Conservation (phyloP, 2,329 filamentous ascomycete genomes). For the Xylariaceae sp. region DNA sequence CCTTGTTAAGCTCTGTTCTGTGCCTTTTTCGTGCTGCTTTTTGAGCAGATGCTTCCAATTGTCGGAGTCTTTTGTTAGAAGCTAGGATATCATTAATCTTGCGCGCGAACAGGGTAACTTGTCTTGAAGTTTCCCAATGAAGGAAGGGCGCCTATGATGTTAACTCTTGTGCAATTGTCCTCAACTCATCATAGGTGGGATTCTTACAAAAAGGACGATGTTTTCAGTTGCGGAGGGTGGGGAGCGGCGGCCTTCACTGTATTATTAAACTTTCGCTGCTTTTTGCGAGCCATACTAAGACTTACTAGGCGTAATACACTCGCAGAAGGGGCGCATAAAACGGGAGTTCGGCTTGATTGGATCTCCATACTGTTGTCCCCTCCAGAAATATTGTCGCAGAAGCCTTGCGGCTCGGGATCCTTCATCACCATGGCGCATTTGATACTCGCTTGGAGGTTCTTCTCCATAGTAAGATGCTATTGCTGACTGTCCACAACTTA, state of each 20-base stretch:
- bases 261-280: not conserved
- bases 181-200: too few relatives aligned
- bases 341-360: constrained; percentile 8
- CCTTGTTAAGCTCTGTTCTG: too few relatives aligned
- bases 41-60: not conserved
- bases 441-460: not conserved
- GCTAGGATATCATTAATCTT: constrained; percentile 4
- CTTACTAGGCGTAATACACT: constrained; percentile 22
- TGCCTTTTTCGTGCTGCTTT: too few relatives aligned
- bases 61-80: not conserved
- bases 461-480: constrained; percentile 21
- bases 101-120: constrained; percentile 12
- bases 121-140: constrained; percentile 25
- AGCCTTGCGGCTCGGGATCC: not conserved
- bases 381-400: constrained; percentile 19
- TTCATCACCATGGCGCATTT: constrained; percentile 5
- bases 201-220: constrained; percentile 13
- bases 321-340: constrained; percentile 27
- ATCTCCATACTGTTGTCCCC: constrained; percentile 13
- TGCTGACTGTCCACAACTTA: not conserved
- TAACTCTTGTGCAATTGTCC: not conserved
- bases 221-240: not conserved
- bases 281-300: not conserved
- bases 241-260: not conserved
- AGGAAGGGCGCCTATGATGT: constrained; percentile 20